phyloP scores from a whole-genome alignment of 768 basidiomycete genomes.

The Mycena latifolia region DNA sequence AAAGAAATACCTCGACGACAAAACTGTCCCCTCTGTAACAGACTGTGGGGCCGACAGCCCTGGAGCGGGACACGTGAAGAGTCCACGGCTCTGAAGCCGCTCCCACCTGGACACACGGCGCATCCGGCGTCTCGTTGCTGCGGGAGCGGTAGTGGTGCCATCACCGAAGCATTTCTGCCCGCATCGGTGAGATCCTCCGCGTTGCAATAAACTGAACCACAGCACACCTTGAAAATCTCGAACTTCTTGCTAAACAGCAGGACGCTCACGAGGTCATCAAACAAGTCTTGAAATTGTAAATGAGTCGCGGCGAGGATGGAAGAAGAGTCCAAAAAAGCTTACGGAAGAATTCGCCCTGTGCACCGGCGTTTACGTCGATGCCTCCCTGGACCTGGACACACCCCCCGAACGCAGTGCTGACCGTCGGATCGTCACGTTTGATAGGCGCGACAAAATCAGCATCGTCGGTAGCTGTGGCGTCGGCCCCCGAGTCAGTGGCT shows the following conservation, averaged over 20 bases:
- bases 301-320: too few species aligned
- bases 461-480: too few species aligned
- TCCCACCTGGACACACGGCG: neutral
- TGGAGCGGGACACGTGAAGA: neutral
- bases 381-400: neutral
- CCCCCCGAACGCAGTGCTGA: neutral
- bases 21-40: neutral
- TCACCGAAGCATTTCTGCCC: slow-evolving; percentile 14
- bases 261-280: too few species aligned
- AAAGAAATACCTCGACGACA: neutral
- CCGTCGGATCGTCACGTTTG: neutral
- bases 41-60: neutral
- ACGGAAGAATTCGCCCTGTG: slow-evolving; percentile 31
- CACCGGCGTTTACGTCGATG: slow-evolving; percentile 25
- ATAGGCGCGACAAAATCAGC: neutral
- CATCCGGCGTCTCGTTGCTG: neutral
- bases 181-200: neutral
- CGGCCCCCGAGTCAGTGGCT: too few species aligned
- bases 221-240: too few species aligned
- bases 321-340: too few species aligned
- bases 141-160: neutral
- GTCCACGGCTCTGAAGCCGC: neutral
- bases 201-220: too few species aligned
- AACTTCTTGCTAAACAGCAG: too few species aligned
- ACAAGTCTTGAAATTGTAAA: too few species aligned